A percentile compares a stretch with the other conserved stretches of the same genome.
Conservation (phyloP, 306 rosid species). For the Casuarina equisetifolia region DNA sequence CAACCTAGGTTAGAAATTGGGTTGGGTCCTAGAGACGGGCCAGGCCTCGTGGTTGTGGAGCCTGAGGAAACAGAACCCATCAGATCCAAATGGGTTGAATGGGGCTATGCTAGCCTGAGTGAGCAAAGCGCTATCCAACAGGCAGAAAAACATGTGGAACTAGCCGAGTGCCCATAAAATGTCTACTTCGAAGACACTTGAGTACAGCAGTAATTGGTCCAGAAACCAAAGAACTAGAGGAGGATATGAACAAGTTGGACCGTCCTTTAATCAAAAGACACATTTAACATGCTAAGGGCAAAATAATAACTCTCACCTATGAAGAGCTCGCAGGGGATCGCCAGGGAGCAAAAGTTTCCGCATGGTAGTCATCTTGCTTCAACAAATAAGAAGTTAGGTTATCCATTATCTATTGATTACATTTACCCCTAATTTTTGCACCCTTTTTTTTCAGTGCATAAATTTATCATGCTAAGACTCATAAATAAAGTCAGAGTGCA, state of each 20-base stretch:
- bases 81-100: too few relatives aligned
- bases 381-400: slow-evolving; percentile 23
- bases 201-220: slow-evolving; percentile 79
- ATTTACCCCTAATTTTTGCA: slow-evolving; percentile 8
- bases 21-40: too few relatives aligned
- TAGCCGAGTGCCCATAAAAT: slow-evolving; percentile 30
- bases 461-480: background rate
- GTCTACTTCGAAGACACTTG: slow-evolving; percentile 78
- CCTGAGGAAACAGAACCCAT: too few relatives aligned
- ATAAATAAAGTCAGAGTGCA: background rate
- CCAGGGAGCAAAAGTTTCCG: slow-evolving; percentile 85
- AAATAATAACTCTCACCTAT: slow-evolving; percentile 56
- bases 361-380: slow-evolving; percentile 90
- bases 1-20: too few relatives aligned
- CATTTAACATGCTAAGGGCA: slow-evolving; percentile 16
- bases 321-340: slow-evolving; percentile 79
- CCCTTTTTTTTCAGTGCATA: background rate
- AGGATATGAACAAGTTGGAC: slow-evolving; percentile 25
- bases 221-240: slow-evolving; percentile 77
- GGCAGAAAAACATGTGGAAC: too few relatives aligned
- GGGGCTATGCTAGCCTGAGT: too few relatives aligned
- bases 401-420: slow-evolving; percentile 19
- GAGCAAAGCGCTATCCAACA: too few relatives aligned
- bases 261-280: slow-evolving; percentile 24
- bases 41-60: too few relatives aligned